phyloP scores from a whole-genome alignment of 2,329 filamentous ascomycete species.

The Dactylonectria macrodidyma region DNA sequence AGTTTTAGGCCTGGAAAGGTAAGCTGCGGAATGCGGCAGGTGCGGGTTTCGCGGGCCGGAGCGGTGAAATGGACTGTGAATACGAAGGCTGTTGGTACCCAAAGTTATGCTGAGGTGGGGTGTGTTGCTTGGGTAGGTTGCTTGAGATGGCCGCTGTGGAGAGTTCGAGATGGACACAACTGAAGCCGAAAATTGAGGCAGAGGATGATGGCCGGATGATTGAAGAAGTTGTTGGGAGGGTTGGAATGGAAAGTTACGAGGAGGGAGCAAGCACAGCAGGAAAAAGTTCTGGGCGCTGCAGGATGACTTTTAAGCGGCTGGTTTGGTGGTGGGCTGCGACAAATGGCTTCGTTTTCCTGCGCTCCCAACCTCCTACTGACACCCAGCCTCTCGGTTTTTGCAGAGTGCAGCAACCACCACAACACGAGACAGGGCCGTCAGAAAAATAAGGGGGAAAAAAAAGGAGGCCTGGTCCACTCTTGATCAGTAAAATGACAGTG shows the following conservation, averaged over 20 bases:
- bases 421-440: conserved; percentile 29
- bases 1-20: background rate
- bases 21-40: conserved; percentile 39
- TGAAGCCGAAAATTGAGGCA: background rate
- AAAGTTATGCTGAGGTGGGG: conserved; percentile 28
- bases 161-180: conserved; percentile 3
- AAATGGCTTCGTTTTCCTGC: conserved; percentile 41
- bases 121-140: conserved; percentile 12
- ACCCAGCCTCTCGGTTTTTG: conserved; percentile 52
- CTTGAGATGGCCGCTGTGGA: background rate
- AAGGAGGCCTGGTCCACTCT: conserved; percentile 44
- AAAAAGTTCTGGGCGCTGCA: conserved; percentile 49
- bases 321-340: conserved; percentile 44
- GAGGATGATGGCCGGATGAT: conserved; percentile 14
- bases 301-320: conserved; percentile 51
- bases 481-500: conserved; percentile 35
- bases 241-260: conserved; percentile 22
- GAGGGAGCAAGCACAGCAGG: conserved; percentile 36
- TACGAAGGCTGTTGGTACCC: conserved; percentile 27
- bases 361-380: conserved; percentile 56
- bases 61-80: conserved; percentile 30
- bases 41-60: conserved; percentile 26
- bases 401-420: conserved; percentile 36
- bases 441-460: conserved; percentile 14
- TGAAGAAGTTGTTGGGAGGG: conserved; percentile 22